Base-by-base conservation (phyloP, 352 stramenopile genomes). In the Globisporangium nunn region DNA sequence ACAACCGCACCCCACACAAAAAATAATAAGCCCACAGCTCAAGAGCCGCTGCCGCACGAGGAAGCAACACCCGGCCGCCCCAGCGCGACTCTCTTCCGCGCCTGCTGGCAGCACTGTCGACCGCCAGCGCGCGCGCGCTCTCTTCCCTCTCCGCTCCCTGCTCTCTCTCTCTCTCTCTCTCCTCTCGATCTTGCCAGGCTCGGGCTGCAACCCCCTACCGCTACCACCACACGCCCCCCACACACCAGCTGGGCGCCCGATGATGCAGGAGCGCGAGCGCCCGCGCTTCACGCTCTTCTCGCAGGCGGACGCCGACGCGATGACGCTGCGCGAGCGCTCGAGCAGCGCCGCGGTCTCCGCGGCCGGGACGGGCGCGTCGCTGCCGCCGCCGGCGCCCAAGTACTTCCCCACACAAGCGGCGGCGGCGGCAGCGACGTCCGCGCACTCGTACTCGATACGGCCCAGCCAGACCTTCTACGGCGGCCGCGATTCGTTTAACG, bases 211-310 rank as follows among this genome's bases (percentile, higher is more conserved):
- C 33, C 33, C 23, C 23, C 23, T 23, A 23, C 23, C 23, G 1
- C 23, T 23, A 23, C 23, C 23, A 23, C 23, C 23, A 23, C 23
- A 23, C 23, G 23, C 23, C 23, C 23, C 23, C 23, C 23, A 23
- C 23, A 23, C 23, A 23, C 23, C 23, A 23, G 23, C 23, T 23
- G 18, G 15, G 8, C 28, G 6, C 37, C 11, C 11, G 37, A 43
- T 43, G 37, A 66, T 66, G 59, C 45, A 58, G 50, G 55, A 62
- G 14, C 48, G 54, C 41, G 71, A 88, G 29, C 75, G 74, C 45
- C 76, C 83, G 64, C 76, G 78, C 50, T 71, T 91, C 62, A 89
- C 77, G 11, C 72, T 91, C 41, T 87, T 91, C 56, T 81, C 81
- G 7, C 66, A 62, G 5, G 81, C 83, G 57, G 81, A 89, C 69